Evolutionary conservation across 2,329 filamentous ascomycete genomes (phyloP).

Genomic region (Aspergillus sp.): DNA sequence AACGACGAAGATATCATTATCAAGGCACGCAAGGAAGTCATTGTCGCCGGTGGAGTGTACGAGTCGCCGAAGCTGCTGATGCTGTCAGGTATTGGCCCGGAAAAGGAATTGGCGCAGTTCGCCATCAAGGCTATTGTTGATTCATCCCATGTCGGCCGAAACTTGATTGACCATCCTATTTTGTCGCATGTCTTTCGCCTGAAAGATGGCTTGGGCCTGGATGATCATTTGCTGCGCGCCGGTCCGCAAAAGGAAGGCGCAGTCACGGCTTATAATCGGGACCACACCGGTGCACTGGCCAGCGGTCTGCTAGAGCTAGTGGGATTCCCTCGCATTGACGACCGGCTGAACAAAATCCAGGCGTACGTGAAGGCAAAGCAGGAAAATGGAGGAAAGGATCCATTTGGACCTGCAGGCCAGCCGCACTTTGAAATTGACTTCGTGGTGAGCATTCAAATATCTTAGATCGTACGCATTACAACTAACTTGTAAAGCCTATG

Average conservation of each 20-base stretch:
- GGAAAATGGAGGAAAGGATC: slow-evolving; percentile 39
- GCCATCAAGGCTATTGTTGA: slow-evolving; percentile 22
- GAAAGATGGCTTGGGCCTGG: slow-evolving; percentile 36
- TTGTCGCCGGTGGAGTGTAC: slow-evolving; percentile 30
- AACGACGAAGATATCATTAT: slow-evolving; percentile 43
- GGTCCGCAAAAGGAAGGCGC: slow-evolving; percentile 28
- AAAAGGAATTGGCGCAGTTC: slow-evolving; percentile 9
- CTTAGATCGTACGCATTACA: slow-evolving; percentile 31
- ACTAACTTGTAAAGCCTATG: slow-evolving; percentile 34
- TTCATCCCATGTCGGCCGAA: slow-evolving; percentile 18
- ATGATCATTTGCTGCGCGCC: slow-evolving; percentile 31
- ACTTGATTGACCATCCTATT: slow-evolving; percentile 31
- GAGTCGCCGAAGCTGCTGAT: slow-evolving; percentile 48
- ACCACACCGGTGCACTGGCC: slow-evolving; percentile 32
- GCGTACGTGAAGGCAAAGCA: slow-evolving; percentile 40
- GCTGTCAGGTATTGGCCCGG: slow-evolving; percentile 42
- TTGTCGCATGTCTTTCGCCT: slow-evolving; percentile 35
- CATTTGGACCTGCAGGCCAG: slow-evolving; percentile 50
- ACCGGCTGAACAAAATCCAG: slow-evolving; percentile 37
- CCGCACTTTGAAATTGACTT: slow-evolving; percentile 58
- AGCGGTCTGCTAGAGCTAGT: slow-evolving; percentile 11
- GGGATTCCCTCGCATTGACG: slow-evolving; percentile 12
- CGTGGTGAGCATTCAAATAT: slow-evolving; percentile 31
- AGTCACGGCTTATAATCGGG: slow-evolving; percentile 29
- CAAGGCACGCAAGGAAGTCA: slow-evolving; percentile 20